A percentile compares a stretch with the other conserved stretches of the same genome.
Conservation (phyloP, 2,329 filamentous ascomycete species). For the Capronia coronata region DNA sequence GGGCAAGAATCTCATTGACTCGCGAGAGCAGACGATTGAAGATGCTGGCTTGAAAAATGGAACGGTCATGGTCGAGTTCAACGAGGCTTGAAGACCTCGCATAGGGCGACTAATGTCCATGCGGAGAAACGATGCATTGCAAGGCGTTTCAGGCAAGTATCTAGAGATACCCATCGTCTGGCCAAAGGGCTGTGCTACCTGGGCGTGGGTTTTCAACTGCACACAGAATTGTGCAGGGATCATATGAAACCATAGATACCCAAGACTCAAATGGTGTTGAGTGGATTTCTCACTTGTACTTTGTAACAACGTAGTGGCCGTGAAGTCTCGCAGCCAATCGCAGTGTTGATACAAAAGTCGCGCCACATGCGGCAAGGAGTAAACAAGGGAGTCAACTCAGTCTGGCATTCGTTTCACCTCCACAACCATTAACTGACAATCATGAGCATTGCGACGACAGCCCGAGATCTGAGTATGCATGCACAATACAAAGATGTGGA, state of each 20-base stretch:
- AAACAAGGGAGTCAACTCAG: constrained; percentile 12
- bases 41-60: constrained; percentile 84
- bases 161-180: constrained; percentile 9
- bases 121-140: constrained; percentile 4
- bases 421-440: background rate
- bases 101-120: background rate
- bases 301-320: background rate
- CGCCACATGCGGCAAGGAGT: constrained; percentile 10
- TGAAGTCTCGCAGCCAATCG: constrained; percentile 4
- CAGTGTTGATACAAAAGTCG: constrained; percentile 1
- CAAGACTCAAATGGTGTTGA: no score
- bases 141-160: constrained; percentile 9
- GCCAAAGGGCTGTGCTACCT: background rate
- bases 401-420: constrained; percentile 12
- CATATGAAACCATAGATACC: constrained; percentile 1
- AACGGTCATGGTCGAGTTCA: constrained; percentile 90
- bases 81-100: constrained; percentile 42
- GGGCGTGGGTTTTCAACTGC: background rate
- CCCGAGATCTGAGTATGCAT: background rate
- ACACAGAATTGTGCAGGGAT: constrained; percentile 1
- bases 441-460: background rate
- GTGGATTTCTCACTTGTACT: no score
- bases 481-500: background rate
- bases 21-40: constrained; percentile 66
- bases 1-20: constrained; percentile 76